Conservation (phyloP, 1,139 yeast genomes). For the Blastobotrys ciferrii region DNA sequence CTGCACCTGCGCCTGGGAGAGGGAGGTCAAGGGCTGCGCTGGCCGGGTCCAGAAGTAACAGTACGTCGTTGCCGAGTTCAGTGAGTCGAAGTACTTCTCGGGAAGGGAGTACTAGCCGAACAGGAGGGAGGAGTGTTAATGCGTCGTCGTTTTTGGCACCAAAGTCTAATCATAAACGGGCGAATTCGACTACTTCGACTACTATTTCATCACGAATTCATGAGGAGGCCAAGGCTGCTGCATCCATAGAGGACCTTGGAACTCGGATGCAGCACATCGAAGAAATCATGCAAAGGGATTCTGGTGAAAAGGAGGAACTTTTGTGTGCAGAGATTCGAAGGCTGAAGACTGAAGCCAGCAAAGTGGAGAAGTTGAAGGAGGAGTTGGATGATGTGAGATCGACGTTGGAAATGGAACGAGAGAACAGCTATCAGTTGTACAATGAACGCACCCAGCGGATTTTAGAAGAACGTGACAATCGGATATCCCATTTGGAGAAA, state of each 20-base stretch:
- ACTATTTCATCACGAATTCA: not conserved
- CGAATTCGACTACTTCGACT: not conserved
- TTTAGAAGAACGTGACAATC: conserved; percentile 4
- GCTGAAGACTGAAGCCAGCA: conserved; percentile 39
- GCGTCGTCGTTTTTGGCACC: conserved; percentile 16
- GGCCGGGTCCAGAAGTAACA: conserved; percentile 9
- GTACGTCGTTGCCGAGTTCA: not conserved
- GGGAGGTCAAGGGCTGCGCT: conserved; percentile 11
- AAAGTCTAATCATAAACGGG: conserved; percentile 32
- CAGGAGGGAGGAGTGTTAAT: conserved; percentile 26
- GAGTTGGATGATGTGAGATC: conserved; percentile 33
- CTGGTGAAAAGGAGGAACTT: conserved; percentile 40
- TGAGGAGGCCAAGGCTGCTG: not conserved
- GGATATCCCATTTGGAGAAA: conserved; percentile 4
- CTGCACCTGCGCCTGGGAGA: conserved; percentile 15
- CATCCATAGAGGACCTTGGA: not conserved
- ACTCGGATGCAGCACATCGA: conserved; percentile 4
- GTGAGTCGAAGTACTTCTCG: conserved; percentile 39
- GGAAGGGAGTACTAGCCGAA: conserved; percentile 35
- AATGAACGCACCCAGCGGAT: conserved; percentile 1
- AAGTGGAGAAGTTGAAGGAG: conserved; percentile 38
- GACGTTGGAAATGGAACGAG: conserved; percentile 22
- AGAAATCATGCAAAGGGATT: conserved; percentile 39
- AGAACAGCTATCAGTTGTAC: conserved; percentile 16
- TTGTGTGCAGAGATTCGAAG: conserved; percentile 28